These are phyloP conservation scores for Xylaria flabelliformis DNA, from an alignment of 495 filamentous ascomycete genomes.

Conservation along the genomic window DNA sequence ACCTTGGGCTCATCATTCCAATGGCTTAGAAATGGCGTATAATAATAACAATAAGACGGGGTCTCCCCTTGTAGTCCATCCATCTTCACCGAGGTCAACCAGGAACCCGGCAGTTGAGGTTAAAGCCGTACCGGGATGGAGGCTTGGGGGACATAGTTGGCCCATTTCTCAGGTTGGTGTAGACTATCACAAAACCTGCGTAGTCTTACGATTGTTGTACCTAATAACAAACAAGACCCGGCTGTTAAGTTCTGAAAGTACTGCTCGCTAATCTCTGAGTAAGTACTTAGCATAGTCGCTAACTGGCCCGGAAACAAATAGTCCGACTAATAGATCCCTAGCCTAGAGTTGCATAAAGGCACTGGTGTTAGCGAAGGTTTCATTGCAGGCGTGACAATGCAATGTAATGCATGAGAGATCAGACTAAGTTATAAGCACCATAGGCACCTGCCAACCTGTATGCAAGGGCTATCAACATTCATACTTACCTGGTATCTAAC, in stretches of 20 bases:
- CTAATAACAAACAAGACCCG: background rate
- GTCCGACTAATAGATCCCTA: slow-evolving; percentile 5
- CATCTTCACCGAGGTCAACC: slow-evolving; percentile 20
- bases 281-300: slow-evolving; percentile 19
- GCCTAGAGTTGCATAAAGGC: slow-evolving; percentile 11
- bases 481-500: background rate
- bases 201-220: background rate
- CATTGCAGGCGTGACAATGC: slow-evolving; percentile 57
- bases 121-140: slow-evolving; percentile 6
- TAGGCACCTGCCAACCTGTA: background rate
- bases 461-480: background rate
- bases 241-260: slow-evolving; percentile 14
- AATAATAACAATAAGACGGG: slow-evolving; percentile 9
- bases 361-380: background rate
- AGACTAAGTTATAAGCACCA: slow-evolving; percentile 40
- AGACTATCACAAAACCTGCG: slow-evolving; percentile 3
- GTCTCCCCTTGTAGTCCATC: background rate
- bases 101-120: slow-evolving; percentile 16
- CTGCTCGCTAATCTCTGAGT: slow-evolving; percentile 21
- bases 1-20: slow-evolving; percentile 1
- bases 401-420: slow-evolving; percentile 75
- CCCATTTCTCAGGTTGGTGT: slow-evolving; percentile 6
- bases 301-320: slow-evolving; percentile 2
- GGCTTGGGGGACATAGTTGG: slow-evolving; percentile 17
- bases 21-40: background rate